phyloP scores from a whole-genome alignment of 371 early-diverging fungal genomes.

The Blyttiomyces sp. region DNA sequence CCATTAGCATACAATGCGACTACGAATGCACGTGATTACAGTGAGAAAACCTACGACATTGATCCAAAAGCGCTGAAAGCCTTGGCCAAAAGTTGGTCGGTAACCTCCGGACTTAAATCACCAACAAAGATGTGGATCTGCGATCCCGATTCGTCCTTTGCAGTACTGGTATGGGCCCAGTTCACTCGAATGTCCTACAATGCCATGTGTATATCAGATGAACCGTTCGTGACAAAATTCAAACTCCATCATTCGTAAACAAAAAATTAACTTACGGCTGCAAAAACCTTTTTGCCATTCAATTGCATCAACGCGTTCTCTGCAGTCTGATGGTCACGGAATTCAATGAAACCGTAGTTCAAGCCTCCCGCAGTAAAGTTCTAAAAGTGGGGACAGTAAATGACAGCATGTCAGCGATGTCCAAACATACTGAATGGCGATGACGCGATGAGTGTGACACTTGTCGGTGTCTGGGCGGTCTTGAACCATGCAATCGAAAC shows the following conservation, averaged over 20 bases:
- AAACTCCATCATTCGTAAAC: neutral
- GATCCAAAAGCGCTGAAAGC: constrained; percentile 70
- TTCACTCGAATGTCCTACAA: constrained; percentile 77
- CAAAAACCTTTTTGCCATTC: constrained; percentile 64
- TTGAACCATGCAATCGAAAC: too few species aligned
- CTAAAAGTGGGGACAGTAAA: too few species aligned
- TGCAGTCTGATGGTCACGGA: constrained; percentile 68
- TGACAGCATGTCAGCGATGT: too few species aligned
- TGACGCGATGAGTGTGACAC: neutral
- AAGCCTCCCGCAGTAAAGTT: constrained; percentile 54
- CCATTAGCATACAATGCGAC: constrained; percentile 6
- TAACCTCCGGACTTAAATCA: constrained; percentile 76
- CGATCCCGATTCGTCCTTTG: constrained; percentile 62
- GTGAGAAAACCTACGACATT: constrained; percentile 62
- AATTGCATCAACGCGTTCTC: constrained; percentile 70
- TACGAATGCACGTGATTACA: too few species aligned
- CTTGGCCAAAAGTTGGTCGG: constrained; percentile 63
- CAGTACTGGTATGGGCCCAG: constrained; percentile 65
- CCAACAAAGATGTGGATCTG: constrained; percentile 85
- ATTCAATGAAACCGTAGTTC: constrained; percentile 92
- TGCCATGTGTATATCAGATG: neutral
- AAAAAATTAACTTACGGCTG: constrained; percentile 7
- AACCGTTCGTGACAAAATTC: neutral
- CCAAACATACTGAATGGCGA: too few species aligned
- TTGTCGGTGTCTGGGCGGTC: too few species aligned